A percentile compares a stretch with the other conserved stretches of the same genome.
These are phyloP conservation scores for Tolypocladium sp. DNA, from an alignment of 2,329 filamentous ascomycete genomes.

Conservation along the genomic window DNA sequence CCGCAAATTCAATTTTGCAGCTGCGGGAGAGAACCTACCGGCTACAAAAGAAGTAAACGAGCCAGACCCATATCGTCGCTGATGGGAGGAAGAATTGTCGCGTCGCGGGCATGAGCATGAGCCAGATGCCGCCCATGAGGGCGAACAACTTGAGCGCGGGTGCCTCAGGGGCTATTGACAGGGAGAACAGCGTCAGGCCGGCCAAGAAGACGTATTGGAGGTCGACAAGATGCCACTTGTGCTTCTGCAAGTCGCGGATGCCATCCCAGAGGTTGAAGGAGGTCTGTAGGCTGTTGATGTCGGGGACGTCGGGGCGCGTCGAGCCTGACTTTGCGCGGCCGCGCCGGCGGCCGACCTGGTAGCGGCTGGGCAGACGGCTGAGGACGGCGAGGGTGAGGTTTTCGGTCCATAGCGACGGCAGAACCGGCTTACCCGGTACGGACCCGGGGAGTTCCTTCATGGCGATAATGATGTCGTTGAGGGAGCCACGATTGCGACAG, in stretches of 20 bases:
- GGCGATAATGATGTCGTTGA: slow-evolving; percentile 1
- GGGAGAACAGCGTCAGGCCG: slow-evolving; percentile 69
- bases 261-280: slow-evolving; percentile 77
- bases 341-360: slow-evolving; percentile 27
- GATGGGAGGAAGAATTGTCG: slow-evolving; percentile 88
- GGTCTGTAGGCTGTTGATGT: slow-evolving; percentile 67
- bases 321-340: slow-evolving; percentile 29
- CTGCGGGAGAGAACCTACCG: slow-evolving; percentile 54
- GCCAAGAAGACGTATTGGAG: slow-evolving; percentile 73
- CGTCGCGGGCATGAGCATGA: slow-evolving; percentile 73
- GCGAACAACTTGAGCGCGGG: slow-evolving; percentile 69
- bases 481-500: slow-evolving; percentile 6
- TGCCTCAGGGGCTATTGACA: slow-evolving; percentile 74
- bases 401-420: slow-evolving; percentile 29
- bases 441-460: slow-evolving; percentile 30
- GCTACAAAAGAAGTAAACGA: slow-evolving; percentile 87
- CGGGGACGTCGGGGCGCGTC: slow-evolving; percentile 31
- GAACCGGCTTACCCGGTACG: slow-evolving; percentile 29
- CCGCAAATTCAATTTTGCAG: not conserved
- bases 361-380: slow-evolving; percentile 31
- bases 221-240: slow-evolving; percentile 76
- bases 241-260: slow-evolving; percentile 62
- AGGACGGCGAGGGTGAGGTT: slow-evolving; percentile 32
- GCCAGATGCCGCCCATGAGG: slow-evolving; percentile 55
- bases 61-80: slow-evolving; percentile 74